These are phyloP conservation scores for Bassia scoparia DNA, from an alignment of 148 eudicot species.

Conservation along the genomic window DNA sequence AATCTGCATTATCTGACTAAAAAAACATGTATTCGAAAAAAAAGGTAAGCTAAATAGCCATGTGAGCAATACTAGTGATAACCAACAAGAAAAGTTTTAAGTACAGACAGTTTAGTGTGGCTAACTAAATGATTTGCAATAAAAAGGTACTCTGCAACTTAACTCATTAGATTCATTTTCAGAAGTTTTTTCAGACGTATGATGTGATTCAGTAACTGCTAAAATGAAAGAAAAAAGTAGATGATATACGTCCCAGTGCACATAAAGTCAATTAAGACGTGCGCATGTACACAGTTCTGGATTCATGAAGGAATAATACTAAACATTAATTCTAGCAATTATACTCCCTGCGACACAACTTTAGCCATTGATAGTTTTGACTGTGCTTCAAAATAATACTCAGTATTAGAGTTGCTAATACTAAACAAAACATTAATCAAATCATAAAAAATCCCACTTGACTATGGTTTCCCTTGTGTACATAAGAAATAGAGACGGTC, in stretches of 20 bases:
- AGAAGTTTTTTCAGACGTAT: not conserved
- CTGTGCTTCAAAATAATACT: too few species aligned
- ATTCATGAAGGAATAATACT: not conserved
- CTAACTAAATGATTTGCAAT: not conserved
- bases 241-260: not conserved
- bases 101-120: not conserved
- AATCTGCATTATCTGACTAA: not conserved
- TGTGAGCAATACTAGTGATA: not conserved
- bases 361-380: too few species aligned
- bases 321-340: not conserved
- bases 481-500: too few species aligned
- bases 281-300: not conserved
- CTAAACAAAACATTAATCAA: too few species aligned
- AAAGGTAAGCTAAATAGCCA: not conserved
- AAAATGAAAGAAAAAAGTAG: not conserved
- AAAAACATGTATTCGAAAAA: too few species aligned
- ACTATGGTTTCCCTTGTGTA: too few species aligned
- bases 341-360: not conserved
- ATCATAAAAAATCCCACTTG: too few species aligned
- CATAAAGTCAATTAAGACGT: too few species aligned
- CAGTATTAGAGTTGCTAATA: too few species aligned
- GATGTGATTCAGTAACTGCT: too few species aligned
- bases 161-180: not conserved
- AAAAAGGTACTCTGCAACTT: too few species aligned
- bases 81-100: too few species aligned